Evolutionary conservation across 2,329 filamentous ascomycete species (phyloP).

Genomic region (Rhinocladiella similis): DNA sequence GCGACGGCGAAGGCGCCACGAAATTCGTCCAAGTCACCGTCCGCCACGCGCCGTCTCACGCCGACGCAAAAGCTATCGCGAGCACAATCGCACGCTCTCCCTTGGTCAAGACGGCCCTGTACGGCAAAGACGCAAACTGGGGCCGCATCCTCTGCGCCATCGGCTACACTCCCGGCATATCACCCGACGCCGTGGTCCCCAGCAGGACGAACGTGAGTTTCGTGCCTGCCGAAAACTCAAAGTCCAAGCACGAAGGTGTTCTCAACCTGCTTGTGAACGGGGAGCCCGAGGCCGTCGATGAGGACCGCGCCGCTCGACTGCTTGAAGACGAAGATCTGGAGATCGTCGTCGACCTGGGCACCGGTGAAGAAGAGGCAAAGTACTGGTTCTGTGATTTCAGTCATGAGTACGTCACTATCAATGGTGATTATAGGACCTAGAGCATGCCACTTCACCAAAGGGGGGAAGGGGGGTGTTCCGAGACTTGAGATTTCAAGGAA

Average conservation of each 20-base stretch:
- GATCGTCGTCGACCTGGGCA: slow-evolving; percentile 59
- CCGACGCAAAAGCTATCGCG: slow-evolving; percentile 75
- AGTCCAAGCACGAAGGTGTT: slow-evolving; percentile 36
- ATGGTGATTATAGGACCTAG: slow-evolving; percentile 66
- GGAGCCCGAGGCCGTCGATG: slow-evolving; percentile 63
- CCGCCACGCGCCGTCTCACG: slow-evolving; percentile 67
- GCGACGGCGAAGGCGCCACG: slow-evolving; percentile 94
- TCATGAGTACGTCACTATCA: slow-evolving; percentile 70
- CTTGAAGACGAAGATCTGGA: slow-evolving; percentile 63
- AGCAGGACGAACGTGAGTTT: slow-evolving; percentile 62
- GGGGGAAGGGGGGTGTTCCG: neutral
- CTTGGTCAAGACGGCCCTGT: slow-evolving; percentile 94
- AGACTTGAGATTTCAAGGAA: neutral
- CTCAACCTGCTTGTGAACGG: slow-evolving; percentile 61
- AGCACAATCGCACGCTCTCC: slow-evolving; percentile 87
- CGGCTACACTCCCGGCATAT: slow-evolving; percentile 59
- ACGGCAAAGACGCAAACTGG: slow-evolving; percentile 98
- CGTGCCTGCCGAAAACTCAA: slow-evolving; percentile 58
- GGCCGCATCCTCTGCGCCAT: slow-evolving; percentile 93
- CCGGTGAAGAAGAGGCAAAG: slow-evolving; percentile 53
- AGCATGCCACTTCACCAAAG: neutral
- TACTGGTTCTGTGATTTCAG: slow-evolving; percentile 70
- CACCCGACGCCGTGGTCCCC: slow-evolving; percentile 49
- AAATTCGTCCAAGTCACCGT: slow-evolving; percentile 96
- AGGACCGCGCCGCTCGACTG: slow-evolving; percentile 59